Evolutionary conservation across 1,284 basidiomycete species (phyloP).

Genomic region (Thelephora terrestris): DNA sequence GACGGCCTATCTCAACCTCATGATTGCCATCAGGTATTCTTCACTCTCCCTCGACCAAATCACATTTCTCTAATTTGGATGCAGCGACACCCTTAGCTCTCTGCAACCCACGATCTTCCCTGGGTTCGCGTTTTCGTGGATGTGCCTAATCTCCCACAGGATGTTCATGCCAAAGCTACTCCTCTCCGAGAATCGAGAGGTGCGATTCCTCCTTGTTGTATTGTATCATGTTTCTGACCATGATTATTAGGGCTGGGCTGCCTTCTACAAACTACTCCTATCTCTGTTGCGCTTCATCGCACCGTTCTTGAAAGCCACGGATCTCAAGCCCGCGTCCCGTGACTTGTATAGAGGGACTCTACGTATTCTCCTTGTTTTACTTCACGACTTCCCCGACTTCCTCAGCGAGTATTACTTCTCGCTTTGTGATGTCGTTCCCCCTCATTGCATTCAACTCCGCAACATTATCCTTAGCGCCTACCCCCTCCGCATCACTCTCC

Average conservation of each 20-base stretch:
- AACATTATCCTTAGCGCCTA: conserved; percentile 97
- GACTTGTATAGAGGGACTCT: conserved; percentile 91
- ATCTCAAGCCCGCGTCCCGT: conserved; percentile 76
- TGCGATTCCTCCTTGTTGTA: conserved; percentile 20
- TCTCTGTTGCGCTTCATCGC: conserved; percentile 91
- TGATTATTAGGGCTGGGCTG: conserved; percentile 72
- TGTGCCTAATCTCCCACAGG: conserved; percentile 91
- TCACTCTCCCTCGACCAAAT: not conserved
- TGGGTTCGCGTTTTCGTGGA: conserved; percentile 97
- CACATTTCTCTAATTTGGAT: conserved; percentile 5
- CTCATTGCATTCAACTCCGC: conserved; percentile 90
- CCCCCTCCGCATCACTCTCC: conserved; percentile 78
- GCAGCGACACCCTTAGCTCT: conserved; percentile 91
- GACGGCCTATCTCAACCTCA: conserved; percentile 79
- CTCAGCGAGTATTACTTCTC: conserved; percentile 95
- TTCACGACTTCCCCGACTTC: conserved; percentile 99
- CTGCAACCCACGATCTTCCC: conserved; percentile 96
- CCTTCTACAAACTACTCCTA: conserved; percentile 90
- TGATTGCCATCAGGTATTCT: conserved; percentile 77
- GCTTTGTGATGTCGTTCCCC: conserved; percentile 87
- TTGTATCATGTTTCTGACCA: conserved; percentile 1
- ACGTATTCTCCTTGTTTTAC: conserved; percentile 84
- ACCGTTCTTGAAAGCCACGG: conserved; percentile 80
- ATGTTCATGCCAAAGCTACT: conserved; percentile 97
- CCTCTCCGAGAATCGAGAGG: conserved; percentile 74